Evolutionary conservation across 768 basidiomycete genomes (phyloP), one percentile per base, ranked within the genome.

Genomic region (Pulveroboletus sp.): DNA sequence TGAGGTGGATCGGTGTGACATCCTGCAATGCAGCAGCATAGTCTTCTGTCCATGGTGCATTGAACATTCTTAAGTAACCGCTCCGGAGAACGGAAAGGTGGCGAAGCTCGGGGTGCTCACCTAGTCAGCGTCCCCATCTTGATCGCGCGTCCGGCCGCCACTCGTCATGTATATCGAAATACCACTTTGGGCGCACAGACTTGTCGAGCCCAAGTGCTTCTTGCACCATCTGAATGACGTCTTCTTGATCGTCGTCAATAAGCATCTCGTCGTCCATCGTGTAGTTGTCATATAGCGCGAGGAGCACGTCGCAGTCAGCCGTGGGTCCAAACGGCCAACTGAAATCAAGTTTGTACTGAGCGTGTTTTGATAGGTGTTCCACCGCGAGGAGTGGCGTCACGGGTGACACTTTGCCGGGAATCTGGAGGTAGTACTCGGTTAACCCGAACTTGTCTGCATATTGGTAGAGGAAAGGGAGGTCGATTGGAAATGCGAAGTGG

Each of bases 401-500:
- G 12, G 43, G 32, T 13, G 43, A 34, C 17, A 44, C 16, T 6
- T 22, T 16, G 30, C 20, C 22, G 43, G 43, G 43, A 26, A 46
- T 13, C 12, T 16, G 13, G 13, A 10, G 22, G 14, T 5, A 6
- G n/a, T 29, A 29, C 10, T 20, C 19, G 29, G 8, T 32, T 19
- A 46, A 12, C 24, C 22, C 11, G 36, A 29, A 26, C 20, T 38
- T 38, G 26, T 26, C 24, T 10, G 26, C 45, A 16, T 46, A 12
- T 16, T 7, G 16, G 32, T 9, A n/a, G 34, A n/a, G 22, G n/a
- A n/a, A n/a, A n/a, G n/a, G n/a, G n/a, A n/a, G n/a, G n/a, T n/a
- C n/a, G n/a, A n/a, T n/a, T n/a, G 43, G 43, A 13, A 44, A 32
- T 11, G 43, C 43, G 32, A 44, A 34, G 43, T 44, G 43, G 32